phyloP scores from a whole-genome alignment of 257 asterid species.

The Nicotiana tabacum region DNA sequence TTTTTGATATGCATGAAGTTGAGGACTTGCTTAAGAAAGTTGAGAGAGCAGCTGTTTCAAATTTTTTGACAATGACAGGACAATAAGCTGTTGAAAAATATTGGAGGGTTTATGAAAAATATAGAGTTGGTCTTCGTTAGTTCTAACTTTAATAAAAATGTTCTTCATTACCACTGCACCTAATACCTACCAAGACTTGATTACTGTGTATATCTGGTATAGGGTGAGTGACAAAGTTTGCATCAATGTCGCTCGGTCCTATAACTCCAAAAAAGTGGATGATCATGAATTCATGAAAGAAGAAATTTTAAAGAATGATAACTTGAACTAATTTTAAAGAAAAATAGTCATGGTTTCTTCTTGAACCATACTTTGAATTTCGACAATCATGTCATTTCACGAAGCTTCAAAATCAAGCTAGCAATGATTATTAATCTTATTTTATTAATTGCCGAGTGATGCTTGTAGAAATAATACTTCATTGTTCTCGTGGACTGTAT shows the following conservation, averaged over 20 bases:
- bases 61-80: neutral
- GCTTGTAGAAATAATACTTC: neutral
- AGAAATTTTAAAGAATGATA: neutral
- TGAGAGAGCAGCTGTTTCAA: neutral
- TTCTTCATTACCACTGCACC: neutral
- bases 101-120: neutral
- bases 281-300: neutral
- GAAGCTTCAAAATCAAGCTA: neutral
- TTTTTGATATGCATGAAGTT: too few species aligned
- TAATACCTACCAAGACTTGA: neutral
- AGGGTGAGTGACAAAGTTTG: neutral
- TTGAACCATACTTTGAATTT: neutral
- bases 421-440: neutral
- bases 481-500: slow-evolving; percentile 5
- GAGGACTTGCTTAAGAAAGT: neutral
- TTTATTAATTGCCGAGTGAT: neutral
- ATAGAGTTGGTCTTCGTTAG: neutral
- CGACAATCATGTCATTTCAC: neutral
- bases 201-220: neutral
- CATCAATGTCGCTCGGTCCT: neutral
- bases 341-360: neutral
- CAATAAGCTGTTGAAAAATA: neutral
- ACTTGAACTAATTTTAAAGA: neutral
- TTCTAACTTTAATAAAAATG: too few species aligned
- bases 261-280: neutral